Percentiles rank a stretch among this genome's conserved stretches.
These are phyloP conservation scores for Piedraia hortae DNA, from an alignment of 2,329 filamentous ascomycete genomes.

Conservation along the genomic window DNA sequence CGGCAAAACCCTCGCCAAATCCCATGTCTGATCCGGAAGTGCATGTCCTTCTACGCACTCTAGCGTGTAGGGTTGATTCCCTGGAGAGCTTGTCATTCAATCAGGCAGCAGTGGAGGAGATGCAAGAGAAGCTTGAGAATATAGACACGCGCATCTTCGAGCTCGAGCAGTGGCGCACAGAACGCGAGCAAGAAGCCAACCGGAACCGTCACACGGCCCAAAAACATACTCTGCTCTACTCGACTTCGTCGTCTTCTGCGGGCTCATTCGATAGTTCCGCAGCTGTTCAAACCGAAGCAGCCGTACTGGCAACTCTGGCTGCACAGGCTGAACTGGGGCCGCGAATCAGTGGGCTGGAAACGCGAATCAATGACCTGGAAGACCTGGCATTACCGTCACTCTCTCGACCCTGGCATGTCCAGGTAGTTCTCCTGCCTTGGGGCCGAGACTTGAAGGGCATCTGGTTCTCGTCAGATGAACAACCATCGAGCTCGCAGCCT, in stretches of 20 bases:
- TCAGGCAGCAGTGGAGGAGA: conserved; percentile 36
- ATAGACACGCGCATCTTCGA: conserved; percentile 40
- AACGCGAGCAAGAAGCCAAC: conserved; percentile 8
- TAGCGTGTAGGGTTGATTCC: conserved; percentile 33
- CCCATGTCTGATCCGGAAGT: conserved; percentile 16
- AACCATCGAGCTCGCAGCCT: conserved; percentile 15
- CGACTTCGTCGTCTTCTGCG: conserved; percentile 17
- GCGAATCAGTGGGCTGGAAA: conserved; percentile 21
- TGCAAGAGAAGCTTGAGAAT: conserved; percentile 38
- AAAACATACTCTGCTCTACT: conserved; percentile 10
- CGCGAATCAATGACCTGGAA: conserved; percentile 26
- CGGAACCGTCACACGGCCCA: conserved; percentile 7
- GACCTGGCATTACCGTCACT: conserved; percentile 30
- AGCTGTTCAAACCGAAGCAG: conserved; percentile 11
- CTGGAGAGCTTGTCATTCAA: conserved; percentile 46
- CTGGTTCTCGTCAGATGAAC: conserved; percentile 21
- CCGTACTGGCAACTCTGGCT: conserved; percentile 11
- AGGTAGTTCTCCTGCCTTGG: conserved; percentile 52
- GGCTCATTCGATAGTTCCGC: conserved; percentile 12
- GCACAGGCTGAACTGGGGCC: conserved; percentile 15
- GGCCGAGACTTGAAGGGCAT: conserved; percentile 24
- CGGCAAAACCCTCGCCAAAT: conserved; percentile 1
- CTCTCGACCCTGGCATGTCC: conserved; percentile 40
- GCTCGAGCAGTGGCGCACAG: conserved; percentile 26
- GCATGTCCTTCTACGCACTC: conserved; percentile 21